phyloP scores from a whole-genome alignment of 164 flowering plant species.

The Tinospora cordifolia region DNA sequence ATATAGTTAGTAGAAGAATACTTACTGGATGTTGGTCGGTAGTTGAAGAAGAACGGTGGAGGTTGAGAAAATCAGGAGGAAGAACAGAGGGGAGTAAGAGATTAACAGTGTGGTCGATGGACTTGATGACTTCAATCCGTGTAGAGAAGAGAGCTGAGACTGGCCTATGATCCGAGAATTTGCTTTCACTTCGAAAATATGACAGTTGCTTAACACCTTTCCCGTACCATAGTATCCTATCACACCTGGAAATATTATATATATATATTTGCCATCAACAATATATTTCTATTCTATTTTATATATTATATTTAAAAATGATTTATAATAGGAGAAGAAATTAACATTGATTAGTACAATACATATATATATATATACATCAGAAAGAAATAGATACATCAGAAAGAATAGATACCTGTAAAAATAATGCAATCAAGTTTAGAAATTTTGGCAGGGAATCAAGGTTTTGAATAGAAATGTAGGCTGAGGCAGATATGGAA shows the following conservation, averaged over 20 bases:
- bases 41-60: not conserved
- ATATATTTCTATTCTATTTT: too few relatives aligned
- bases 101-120: conserved; percentile 15
- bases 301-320: too few relatives aligned
- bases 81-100: conserved; percentile 11
- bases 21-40: conserved; percentile 28
- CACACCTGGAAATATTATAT: conserved; percentile 64
- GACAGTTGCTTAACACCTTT: conserved; percentile 62
- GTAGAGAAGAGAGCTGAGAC: conserved; percentile 70
- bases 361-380: too few relatives aligned
- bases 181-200: conserved; percentile 65
- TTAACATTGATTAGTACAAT: too few relatives aligned
- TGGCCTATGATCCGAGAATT: conserved; percentile 80
- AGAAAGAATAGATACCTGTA: too few relatives aligned
- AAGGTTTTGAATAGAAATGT: too few relatives aligned
- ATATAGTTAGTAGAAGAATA: not conserved
- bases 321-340: too few relatives aligned
- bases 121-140: conserved; percentile 32
- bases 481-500: too few relatives aligned
- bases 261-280: too few relatives aligned
- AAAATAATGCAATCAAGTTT: too few relatives aligned
- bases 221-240: conserved; percentile 77
- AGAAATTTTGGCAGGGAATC: too few relatives aligned
- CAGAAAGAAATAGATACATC: too few relatives aligned
- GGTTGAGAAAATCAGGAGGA: conserved; percentile 15